Percentiles rank a stretch among this genome's conserved stretches.
phyloP scores from a whole-genome alignment of 768 basidiomycete species.

The Exsudoporus frostii region DNA sequence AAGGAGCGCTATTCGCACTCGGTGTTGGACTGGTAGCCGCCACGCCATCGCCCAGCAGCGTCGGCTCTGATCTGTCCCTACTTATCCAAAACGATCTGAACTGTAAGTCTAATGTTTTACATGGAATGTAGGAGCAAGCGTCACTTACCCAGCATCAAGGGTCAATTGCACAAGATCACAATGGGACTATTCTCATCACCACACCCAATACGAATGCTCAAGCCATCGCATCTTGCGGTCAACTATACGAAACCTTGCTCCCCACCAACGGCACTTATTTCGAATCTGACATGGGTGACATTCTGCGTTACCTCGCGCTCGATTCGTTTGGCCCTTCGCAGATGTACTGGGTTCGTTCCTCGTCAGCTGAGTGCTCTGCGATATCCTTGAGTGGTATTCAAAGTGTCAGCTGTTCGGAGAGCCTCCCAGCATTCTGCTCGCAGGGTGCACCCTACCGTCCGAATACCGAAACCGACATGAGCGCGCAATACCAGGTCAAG shows the following conservation, averaged over 20 bases:
- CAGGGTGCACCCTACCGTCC: conserved; percentile 7
- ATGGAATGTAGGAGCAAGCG: background rate
- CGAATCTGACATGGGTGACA: conserved; percentile 2
- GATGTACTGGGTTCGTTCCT: conserved; percentile 11
- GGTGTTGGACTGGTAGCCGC: background rate
- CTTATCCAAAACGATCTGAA: conserved; percentile 13
- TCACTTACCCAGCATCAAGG: background rate
- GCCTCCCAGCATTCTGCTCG: conserved; percentile 7
- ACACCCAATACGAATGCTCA: background rate
- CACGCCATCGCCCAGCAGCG: background rate
- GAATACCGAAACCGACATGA: conserved; percentile 5
- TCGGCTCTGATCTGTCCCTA: conserved; percentile 5
- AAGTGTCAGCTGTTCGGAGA: background rate
- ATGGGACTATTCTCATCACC: conserved; percentile 4
- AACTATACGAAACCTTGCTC: conserved; percentile 5
- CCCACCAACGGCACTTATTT: conserved; percentile 10
- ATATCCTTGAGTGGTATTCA: conserved; percentile 6
- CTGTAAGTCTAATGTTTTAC: background rate
- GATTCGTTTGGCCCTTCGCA: conserved; percentile 3
- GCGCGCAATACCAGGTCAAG: conserved; percentile 3
- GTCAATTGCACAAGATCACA: conserved; percentile 5
- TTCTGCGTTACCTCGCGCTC: conserved; percentile 8
- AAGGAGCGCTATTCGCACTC: background rate
- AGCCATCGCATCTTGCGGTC: conserved; percentile 4
- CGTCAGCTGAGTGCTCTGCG: background rate